Base-by-base conservation (phyloP, 2,329 filamentous ascomycete species). In the Colletotrichum euphorbiae region DNA sequence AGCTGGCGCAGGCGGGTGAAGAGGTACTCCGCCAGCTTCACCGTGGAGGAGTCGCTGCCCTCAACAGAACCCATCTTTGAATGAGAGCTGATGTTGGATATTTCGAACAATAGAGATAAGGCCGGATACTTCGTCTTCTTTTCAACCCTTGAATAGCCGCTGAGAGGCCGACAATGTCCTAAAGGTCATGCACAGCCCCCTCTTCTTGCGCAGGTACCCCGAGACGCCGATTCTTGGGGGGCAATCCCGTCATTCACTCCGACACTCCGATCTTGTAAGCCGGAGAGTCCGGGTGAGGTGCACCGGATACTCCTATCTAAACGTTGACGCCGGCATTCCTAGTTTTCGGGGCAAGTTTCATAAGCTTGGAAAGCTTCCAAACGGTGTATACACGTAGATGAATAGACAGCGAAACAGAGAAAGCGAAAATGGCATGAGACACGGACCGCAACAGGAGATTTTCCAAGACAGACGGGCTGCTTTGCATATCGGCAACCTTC, bases 1-100 rank as follows among this genome's bases (percentile, higher is more conserved):
- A 90, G 79, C 72, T 91, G 83, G 69, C 83, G 78, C 13, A 91
- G 80, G 51, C 89, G 81, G 38, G 79, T 82, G 73, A 89, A 90
- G 71, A 91, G 82, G 71, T 90, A 91, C 72, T 89, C 84, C 50
- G 86, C 85, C 57, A 89, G 82, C 66, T 87, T 84, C 33, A 70
- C 46, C 2, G 65, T 70, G 21, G 56, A 12, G 3, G 42, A 3
- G 11, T 11, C 38, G 38, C 8, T 28, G 17, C 51, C 45, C 4
- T 11, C 19, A 12, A 15, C 12, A 19, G 50, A n/a, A 24, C 17
- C 13, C 62, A 66, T 66, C n/a, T 0, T 51, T 8, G 6, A 7
- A 8, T 28, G 28, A 28, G 28, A 45, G 17, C 28, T 9, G 7
- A 2, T 48, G 19, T 19, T 48, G 8, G 6, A 1, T 4, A 24